A percentile compares a stretch with the other conserved stretches of the same genome.
phyloP scores from a whole-genome alignment of 306 rosid genomes.

The Vicia villosa region DNA sequence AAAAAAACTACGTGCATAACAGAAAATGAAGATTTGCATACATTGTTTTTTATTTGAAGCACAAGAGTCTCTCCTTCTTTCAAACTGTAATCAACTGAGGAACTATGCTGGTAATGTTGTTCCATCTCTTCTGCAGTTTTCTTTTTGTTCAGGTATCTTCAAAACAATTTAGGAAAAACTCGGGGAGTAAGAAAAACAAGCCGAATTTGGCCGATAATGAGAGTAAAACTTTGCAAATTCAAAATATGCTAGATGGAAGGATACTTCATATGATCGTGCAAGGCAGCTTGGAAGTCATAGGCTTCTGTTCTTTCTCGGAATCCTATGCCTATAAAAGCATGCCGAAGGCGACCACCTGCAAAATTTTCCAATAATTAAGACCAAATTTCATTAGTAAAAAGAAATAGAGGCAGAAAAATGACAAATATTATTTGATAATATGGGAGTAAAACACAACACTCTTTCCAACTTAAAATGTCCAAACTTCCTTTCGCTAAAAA shows the following conservation, averaged over 20 bases:
- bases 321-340: conserved; percentile 96
- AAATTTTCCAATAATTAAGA: conserved; percentile 27
- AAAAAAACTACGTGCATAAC: conserved; percentile 1
- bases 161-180: conserved; percentile 27
- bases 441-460: conserved; percentile 20
- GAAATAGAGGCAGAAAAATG: conserved; percentile 27
- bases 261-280: conserved; percentile 96
- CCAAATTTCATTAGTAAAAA: conserved; percentile 7
- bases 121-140: conserved; percentile 98
- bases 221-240: conserved; percentile 23
- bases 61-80: conserved; percentile 95
- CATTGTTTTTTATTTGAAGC: conserved; percentile 74
- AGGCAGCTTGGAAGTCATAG: conserved; percentile 96
- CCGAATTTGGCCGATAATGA: background rate
- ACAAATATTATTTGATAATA: conserved; percentile 15
- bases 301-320: conserved; percentile 98
- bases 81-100: conserved; percentile 87
- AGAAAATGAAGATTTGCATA: conserved; percentile 40
- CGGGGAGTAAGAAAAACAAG: background rate
- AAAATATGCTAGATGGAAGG: conserved; percentile 38
- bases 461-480: conserved; percentile 31
- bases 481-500: conserved; percentile 21
- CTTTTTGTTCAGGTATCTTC: conserved; percentile 89
- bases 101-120: conserved; percentile 79
- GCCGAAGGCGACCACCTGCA: conserved; percentile 88